Conservation (phyloP, 306 rosid genomes). For the Vigna unguiculata region DNA sequence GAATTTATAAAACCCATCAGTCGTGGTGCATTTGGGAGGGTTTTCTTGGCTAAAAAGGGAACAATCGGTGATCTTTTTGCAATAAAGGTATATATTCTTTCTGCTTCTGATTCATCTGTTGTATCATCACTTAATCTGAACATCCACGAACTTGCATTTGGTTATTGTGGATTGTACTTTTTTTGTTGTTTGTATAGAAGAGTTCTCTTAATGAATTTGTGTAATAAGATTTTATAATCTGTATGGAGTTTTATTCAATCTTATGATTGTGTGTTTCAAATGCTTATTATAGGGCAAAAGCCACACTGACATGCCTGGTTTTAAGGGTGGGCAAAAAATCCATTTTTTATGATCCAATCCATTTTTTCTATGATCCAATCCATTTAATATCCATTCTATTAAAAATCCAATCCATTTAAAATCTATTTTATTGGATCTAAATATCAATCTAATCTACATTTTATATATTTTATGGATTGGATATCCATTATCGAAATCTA, state of each 20-base stretch:
- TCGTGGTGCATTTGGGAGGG: slow-evolving; percentile 99
- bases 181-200: slow-evolving; percentile 34
- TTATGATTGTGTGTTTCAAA: not conserved
- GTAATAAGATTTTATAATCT: not conserved
- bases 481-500: too few relatives aligned
- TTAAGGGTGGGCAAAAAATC: too few relatives aligned
- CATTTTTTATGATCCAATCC: too few relatives aligned
- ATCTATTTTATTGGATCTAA: too few relatives aligned
- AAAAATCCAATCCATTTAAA: too few relatives aligned
- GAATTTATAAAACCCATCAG: slow-evolving; percentile 97
- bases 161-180: not conserved
- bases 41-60: slow-evolving; percentile 97
- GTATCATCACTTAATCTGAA: slow-evolving; percentile 20
- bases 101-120: slow-evolving; percentile 21
- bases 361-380: too few relatives aligned
- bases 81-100: slow-evolving; percentile 68
- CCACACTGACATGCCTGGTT: too few relatives aligned
- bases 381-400: too few relatives aligned
- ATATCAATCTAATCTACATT: too few relatives aligned
- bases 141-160: not conserved
- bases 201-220: slow-evolving; percentile 9
- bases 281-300: not conserved
- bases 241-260: slow-evolving; percentile 14
- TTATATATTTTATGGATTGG: too few relatives aligned
- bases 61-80: slow-evolving; percentile 98